phyloP scores from a whole-genome alignment of 345 rosid species.

The Linum tenue region DNA sequence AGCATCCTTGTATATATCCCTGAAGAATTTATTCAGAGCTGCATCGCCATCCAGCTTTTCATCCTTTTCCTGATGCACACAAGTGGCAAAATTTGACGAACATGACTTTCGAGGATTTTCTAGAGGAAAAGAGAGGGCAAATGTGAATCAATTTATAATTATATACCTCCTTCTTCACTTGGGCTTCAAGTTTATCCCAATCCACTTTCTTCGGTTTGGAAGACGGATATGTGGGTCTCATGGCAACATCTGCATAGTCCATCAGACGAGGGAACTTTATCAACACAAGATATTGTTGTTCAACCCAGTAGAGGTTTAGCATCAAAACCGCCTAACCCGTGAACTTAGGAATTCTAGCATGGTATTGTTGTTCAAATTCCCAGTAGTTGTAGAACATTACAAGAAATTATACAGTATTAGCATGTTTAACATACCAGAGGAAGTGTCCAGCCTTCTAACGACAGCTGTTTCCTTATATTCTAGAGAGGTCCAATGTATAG shows the following conservation, averaged over 20 bases:
- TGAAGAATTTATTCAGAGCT: constrained; percentile 85
- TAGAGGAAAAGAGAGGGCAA: not conserved
- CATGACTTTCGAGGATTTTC: not conserved
- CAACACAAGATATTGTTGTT: not conserved
- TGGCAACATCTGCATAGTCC: constrained; percentile 29
- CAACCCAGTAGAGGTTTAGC: no score
- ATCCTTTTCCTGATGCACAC: constrained; percentile 66
- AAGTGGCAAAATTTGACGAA: not conserved
- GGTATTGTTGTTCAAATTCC: not conserved
- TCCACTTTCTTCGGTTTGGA: constrained; percentile 60
- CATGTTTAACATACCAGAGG: constrained; percentile 32
- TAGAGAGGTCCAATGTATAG: constrained; percentile 69
- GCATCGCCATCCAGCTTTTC: constrained; percentile 97
- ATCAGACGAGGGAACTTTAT: not conserved
- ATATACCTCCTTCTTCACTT: constrained; percentile 67
- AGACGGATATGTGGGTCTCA: constrained; percentile 65
- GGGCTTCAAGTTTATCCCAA: constrained; percentile 90
- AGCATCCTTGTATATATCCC: constrained; percentile 60
- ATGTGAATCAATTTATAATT: not conserved
- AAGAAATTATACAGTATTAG: not conserved
- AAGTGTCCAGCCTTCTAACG: constrained; percentile 31
- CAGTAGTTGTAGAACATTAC: not conserved
- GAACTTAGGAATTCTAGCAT: no score
- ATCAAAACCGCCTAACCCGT: no score
- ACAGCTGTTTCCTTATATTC: constrained; percentile 45